Conservation (phyloP, 768 basidiomycete genomes). For the Amanita thiersii region DNA sequence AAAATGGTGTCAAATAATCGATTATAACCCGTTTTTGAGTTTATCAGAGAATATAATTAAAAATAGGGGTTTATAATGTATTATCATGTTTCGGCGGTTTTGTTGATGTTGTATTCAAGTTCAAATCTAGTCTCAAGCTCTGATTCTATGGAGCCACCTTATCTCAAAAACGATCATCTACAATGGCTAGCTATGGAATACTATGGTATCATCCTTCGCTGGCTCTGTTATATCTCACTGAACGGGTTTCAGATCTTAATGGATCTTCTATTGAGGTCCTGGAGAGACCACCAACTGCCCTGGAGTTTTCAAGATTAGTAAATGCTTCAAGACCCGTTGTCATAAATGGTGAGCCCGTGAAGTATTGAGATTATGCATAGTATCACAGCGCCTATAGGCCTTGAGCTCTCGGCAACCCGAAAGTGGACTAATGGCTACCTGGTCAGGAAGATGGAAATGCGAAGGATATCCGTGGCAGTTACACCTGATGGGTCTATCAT, state of each 20-base stretch:
- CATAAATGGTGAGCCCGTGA: constrained; percentile 45
- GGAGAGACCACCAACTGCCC: constrained; percentile 47
- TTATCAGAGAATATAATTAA: too few relatives aligned
- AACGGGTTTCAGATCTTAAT: background rate
- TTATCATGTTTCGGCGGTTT: too few relatives aligned
- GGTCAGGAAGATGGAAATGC: constrained; percentile 40
- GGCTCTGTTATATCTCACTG: background rate
- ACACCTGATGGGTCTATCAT: constrained; percentile 73
- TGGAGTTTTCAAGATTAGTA: constrained; percentile 64
- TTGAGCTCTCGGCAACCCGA: constrained; percentile 35
- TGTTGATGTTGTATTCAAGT: too few relatives aligned
- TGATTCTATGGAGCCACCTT: too few relatives aligned
- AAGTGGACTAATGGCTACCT: constrained; percentile 69
- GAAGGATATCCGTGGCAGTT: constrained; percentile 60
- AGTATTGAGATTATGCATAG: background rate
- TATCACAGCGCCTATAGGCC: constrained; percentile 26
- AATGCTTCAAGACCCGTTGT: constrained; percentile 67
- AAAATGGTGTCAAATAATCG: too few relatives aligned
- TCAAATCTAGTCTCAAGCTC: too few relatives aligned
- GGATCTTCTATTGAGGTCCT: constrained; percentile 32
- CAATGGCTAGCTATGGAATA: constrained; percentile 33
- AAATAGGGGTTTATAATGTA: too few relatives aligned
- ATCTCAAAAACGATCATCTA: too few relatives aligned
- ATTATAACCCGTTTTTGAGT: too few relatives aligned
- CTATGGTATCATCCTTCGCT: constrained; percentile 21